These are phyloP conservation scores for Amphicarpaea edgeworthii DNA, from an alignment of 306 rosid genomes.

Conservation along the genomic window DNA sequence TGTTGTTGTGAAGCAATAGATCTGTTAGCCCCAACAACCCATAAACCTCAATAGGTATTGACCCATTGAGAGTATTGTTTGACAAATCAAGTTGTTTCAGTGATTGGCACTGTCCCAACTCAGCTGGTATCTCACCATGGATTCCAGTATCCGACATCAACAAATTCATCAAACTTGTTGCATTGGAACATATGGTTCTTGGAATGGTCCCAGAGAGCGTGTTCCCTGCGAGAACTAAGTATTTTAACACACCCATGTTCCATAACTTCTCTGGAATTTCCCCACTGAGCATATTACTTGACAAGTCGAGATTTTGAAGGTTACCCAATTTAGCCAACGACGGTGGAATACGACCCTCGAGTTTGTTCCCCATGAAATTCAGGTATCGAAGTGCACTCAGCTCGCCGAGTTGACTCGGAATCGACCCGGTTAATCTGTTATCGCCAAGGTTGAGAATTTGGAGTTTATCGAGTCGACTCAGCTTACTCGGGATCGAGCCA, in stretches of 20 bases:
- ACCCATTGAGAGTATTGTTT: slow-evolving; percentile 67
- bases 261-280: slow-evolving; percentile 70
- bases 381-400: slow-evolving; percentile 64
- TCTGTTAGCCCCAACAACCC: slow-evolving; percentile 56
- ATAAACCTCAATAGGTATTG: slow-evolving; percentile 76
- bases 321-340: slow-evolving; percentile 64
- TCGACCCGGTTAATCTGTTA: slow-evolving; percentile 69
- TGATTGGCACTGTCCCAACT: slow-evolving; percentile 66
- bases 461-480: slow-evolving; percentile 67
- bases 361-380: slow-evolving; percentile 67
- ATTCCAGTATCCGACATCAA: slow-evolving; percentile 52
- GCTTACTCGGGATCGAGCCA: slow-evolving; percentile 66
- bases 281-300: slow-evolving; percentile 67
- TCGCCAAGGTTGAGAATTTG: slow-evolving; percentile 65
- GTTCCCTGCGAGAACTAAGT: slow-evolving; percentile 66
- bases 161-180: slow-evolving; percentile 67
- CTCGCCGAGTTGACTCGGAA: slow-evolving; percentile 75
- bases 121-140: slow-evolving; percentile 74
- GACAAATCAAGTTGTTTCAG: slow-evolving; percentile 76
- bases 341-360: slow-evolving; percentile 69
- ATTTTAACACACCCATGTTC: slow-evolving; percentile 56
- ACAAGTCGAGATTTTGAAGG: slow-evolving; percentile 79
- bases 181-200: slow-evolving; percentile 67
- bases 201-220: slow-evolving; percentile 69
- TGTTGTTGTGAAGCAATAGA: slow-evolving; percentile 77